These are phyloP conservation scores for Cercospora berteroae DNA, from an alignment of 2,329 filamentous ascomycete species.

Conservation along the genomic window DNA sequence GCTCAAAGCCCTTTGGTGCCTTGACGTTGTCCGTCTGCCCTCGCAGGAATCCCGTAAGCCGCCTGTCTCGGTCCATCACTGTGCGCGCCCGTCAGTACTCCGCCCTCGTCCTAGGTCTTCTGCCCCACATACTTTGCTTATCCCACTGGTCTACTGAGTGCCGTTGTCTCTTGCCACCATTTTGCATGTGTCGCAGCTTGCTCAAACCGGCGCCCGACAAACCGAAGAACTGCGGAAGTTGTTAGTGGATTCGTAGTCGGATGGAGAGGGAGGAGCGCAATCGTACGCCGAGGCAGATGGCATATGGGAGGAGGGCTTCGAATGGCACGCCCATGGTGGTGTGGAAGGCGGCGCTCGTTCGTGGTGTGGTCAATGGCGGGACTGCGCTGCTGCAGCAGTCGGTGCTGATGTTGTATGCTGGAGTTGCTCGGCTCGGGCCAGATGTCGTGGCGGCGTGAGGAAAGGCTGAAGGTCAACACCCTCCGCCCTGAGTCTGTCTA, in stretches of 20 bases:
- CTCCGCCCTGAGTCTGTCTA: neutral
- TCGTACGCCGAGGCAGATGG: slow-evolving; percentile 59
- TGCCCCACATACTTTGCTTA: slow-evolving; percentile 49
- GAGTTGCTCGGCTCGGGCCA: slow-evolving; percentile 12
- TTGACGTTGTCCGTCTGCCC: slow-evolving; percentile 60
- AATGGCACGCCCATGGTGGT: slow-evolving; percentile 62
- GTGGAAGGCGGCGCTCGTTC: slow-evolving; percentile 5
- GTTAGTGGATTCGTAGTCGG: slow-evolving; percentile 14
- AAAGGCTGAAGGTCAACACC: neutral
- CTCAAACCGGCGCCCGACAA: slow-evolving; percentile 59
- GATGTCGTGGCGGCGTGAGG: slow-evolving; percentile 4
- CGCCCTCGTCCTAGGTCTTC: neutral
- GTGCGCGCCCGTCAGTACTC: slow-evolving; percentile 13
- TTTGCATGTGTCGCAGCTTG: slow-evolving; percentile 58
- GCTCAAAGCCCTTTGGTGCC: slow-evolving; percentile 62
- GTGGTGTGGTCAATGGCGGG: slow-evolving; percentile 3
- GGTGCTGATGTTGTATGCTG: slow-evolving; percentile 2
- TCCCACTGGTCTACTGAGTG: slow-evolving; percentile 64
- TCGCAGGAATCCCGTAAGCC: slow-evolving; percentile 60
- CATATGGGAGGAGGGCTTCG: slow-evolving; percentile 64
- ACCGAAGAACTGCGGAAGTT: slow-evolving; percentile 55
- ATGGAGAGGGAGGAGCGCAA: neutral
- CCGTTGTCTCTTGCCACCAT: slow-evolving; percentile 61
- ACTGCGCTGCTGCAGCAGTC: neutral
- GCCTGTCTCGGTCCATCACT: slow-evolving; percentile 67